These are phyloP conservation scores for Naumovozyma castellii DNA, from an alignment of 805 yeast genomes.

Conservation along the genomic window DNA sequence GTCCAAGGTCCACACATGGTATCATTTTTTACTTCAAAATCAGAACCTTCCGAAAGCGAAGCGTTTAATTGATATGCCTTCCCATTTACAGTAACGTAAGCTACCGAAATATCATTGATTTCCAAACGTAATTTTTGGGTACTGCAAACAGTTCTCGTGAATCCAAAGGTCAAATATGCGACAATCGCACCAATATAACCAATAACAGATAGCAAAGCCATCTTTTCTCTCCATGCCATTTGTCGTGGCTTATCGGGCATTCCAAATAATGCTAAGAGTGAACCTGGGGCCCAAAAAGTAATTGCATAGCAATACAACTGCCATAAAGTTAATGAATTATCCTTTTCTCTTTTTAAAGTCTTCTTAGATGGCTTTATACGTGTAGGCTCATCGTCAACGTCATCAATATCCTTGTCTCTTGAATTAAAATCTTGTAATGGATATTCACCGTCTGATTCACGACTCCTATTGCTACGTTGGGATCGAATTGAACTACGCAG, in stretches of 20 bases:
- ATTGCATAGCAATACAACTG: constrained; percentile 64
- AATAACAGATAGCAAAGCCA: constrained; percentile 73
- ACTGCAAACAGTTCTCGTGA: constrained; percentile 73
- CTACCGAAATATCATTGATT: constrained; percentile 1
- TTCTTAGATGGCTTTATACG: constrained; percentile 1
- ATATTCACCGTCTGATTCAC: constrained; percentile 1
- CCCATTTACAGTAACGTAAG: constrained; percentile 57
- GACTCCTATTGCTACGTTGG: constrained; percentile 1
- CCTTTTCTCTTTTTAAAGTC: constrained; percentile 3
- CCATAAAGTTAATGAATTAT: constrained; percentile 40
- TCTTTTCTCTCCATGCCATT: constrained; percentile 95
- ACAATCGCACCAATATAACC: constrained; percentile 63
- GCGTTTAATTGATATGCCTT: constrained; percentile 61
- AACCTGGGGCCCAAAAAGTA: constrained; percentile 90
- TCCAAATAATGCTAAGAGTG: constrained; percentile 52
- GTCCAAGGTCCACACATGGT: constrained; percentile 67
- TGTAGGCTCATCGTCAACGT: neutral
- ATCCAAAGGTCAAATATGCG: constrained; percentile 84
- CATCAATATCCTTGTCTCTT: neutral
- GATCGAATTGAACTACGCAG: constrained; percentile 6
- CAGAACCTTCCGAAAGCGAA: constrained; percentile 68
- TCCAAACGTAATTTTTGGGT: constrained; percentile 21
- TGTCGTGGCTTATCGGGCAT: constrained; percentile 73
- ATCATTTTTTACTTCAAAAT: constrained; percentile 60
- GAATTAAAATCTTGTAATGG: constrained; percentile 3